Evolutionary conservation across 148 eudicot genomes (phyloP).

Genomic region (Cornus kousa): DNA sequence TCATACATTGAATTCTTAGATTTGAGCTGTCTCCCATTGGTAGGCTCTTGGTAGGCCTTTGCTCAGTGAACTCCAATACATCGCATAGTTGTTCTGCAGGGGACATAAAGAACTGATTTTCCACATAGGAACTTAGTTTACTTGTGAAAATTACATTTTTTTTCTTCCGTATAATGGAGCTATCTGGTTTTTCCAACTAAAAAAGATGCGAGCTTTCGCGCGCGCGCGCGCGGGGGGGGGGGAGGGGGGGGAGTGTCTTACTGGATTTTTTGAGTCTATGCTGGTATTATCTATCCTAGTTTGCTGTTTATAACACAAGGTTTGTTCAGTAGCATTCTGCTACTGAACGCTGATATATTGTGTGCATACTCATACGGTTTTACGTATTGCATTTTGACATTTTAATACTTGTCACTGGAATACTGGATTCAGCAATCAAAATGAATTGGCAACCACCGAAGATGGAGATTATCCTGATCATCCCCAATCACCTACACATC

Average conservation of each 20-base stretch:
- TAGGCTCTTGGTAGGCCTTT: neutral
- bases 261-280: neutral
- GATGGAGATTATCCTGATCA: slow-evolving; percentile 46
- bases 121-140: neutral
- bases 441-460: slow-evolving; percentile 34
- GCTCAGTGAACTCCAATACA: neutral
- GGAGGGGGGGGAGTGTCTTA: neutral
- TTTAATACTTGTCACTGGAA: slow-evolving; percentile 7
- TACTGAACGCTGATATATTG: neutral
- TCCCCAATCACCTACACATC: slow-evolving; percentile 42
- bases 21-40: neutral
- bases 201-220: too few species aligned
- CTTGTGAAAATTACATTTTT: neutral
- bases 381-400: neutral
- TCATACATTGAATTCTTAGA: too few species aligned
- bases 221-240: rapidly evolving
- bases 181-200: too few species aligned
- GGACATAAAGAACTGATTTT: slow-evolving; percentile 2
- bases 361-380: neutral
- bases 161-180: neutral
- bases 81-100: neutral
- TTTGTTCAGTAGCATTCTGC: neutral
- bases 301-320: neutral
- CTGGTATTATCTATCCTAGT: neutral
- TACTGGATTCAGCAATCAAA: slow-evolving; percentile 43